These are phyloP conservation scores for Linderina pennispora DNA, from an alignment of 192 early-diverging fungal species.

Conservation along the genomic window DNA sequence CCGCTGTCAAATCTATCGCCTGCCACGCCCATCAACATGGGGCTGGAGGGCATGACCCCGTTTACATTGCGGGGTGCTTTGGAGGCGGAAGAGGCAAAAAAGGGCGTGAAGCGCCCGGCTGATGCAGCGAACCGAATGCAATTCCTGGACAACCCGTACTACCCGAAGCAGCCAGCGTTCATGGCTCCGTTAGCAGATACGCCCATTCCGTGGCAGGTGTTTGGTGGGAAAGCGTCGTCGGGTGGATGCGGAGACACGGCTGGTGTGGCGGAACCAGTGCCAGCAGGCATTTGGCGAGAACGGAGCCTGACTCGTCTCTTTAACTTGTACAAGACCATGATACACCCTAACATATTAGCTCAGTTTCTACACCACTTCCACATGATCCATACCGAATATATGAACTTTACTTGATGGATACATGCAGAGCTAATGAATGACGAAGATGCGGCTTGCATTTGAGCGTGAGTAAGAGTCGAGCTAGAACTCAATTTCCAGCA, in stretches of 20 bases:
- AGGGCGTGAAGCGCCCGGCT: no score
- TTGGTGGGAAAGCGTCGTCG: slow-evolving; percentile 33
- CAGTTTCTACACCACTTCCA: no score
- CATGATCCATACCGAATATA: no score
- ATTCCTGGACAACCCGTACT: slow-evolving; percentile 42
- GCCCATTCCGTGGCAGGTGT: slow-evolving; percentile 23
- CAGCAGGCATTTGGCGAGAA: slow-evolving; percentile 27
- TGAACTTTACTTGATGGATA: no score
- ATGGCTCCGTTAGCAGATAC: slow-evolving; percentile 32
- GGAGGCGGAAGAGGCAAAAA: no score
- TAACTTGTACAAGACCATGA: not conserved
- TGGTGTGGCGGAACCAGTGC: slow-evolving; percentile 36
- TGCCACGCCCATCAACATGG: slow-evolving; percentile 6
- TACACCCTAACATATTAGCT: no score
- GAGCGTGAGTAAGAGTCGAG: no score
- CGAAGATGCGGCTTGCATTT: no score
- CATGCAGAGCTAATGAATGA: no score
- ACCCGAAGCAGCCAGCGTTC: slow-evolving; percentile 31
- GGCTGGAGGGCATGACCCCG: slow-evolving; percentile 42
- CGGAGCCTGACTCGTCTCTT: not conserved
- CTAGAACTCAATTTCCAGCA: no score
- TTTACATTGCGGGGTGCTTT: slow-evolving; percentile 38
- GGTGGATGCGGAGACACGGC: slow-evolving; percentile 30
- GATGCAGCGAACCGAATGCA: slow-evolving; percentile 3
- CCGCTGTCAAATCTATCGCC: slow-evolving; percentile 11